Evolutionary conservation across 2,329 filamentous ascomycete species (phyloP).

Genomic region (Cryphonectria nitschkei): DNA sequence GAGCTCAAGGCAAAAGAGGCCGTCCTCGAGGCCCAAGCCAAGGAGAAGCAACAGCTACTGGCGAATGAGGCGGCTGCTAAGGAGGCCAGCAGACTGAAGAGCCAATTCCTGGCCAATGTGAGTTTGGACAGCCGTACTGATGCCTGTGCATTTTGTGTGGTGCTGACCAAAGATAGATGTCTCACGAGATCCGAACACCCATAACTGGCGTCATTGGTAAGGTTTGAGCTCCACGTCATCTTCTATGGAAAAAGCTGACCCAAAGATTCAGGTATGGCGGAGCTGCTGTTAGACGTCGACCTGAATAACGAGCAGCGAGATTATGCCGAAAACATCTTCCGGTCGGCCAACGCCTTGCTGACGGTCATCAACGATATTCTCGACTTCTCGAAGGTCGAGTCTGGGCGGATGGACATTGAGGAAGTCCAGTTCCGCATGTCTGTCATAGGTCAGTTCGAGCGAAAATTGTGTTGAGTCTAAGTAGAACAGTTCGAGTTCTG

Average conservation of each 20-base stretch:
- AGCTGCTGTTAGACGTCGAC: conserved; percentile 57
- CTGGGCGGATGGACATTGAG: conserved; percentile 61
- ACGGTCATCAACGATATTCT: conserved; percentile 68
- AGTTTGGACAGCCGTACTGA: conserved; percentile 23
- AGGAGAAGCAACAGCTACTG: conserved; percentile 70
- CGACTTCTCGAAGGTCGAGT: conserved; percentile 67
- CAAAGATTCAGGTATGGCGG: conserved; percentile 44
- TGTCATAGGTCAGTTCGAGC: conserved; percentile 22
- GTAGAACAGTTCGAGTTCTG: background rate
- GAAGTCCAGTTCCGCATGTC: conserved; percentile 31
- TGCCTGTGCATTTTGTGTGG: background rate
- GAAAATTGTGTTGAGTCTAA: too few relatives aligned
- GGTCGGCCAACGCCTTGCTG: conserved; percentile 61
- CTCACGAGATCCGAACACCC: conserved; percentile 66
- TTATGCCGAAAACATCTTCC: conserved; percentile 59
- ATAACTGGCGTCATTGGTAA: conserved; percentile 62
- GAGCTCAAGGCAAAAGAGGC: conserved; percentile 68
- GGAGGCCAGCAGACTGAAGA: conserved; percentile 79
- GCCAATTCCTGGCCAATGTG: conserved; percentile 73
- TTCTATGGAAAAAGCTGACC: background rate
- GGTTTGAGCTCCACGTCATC: background rate
- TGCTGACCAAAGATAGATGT: conserved; percentile 59
- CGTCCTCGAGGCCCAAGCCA: conserved; percentile 65
- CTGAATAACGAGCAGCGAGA: conserved; percentile 60
- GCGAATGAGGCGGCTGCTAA: conserved; percentile 79